phyloP scores from a whole-genome alignment of 345 rosid species.

The Populus tremula region DNA sequence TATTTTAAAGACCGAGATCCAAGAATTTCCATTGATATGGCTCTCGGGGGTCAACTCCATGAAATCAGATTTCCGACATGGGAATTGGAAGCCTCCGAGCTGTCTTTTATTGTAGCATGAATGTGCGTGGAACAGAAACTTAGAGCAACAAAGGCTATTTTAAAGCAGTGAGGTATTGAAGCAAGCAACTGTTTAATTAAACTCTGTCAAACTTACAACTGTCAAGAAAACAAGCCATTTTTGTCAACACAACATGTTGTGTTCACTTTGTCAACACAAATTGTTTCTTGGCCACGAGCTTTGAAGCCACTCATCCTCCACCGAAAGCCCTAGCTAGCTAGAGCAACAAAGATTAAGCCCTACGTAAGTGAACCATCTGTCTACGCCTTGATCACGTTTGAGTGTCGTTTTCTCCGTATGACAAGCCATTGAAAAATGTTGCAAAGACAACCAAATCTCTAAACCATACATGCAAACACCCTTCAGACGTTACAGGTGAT shows the following conservation, averaged over 20 bases:
- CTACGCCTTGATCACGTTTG: too few species aligned
- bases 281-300: background rate
- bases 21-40: constrained; percentile 16
- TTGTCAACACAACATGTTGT: background rate
- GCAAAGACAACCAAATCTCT: too few species aligned
- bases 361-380: background rate
- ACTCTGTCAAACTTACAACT: background rate
- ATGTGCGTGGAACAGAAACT: constrained; percentile 6
- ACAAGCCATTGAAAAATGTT: too few species aligned
- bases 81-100: constrained; percentile 17
- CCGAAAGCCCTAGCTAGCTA: background rate
- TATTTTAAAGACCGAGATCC: constrained; percentile 29
- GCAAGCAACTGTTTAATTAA: background rate
- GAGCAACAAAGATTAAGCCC: too few species aligned
- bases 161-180: background rate
- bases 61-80: constrained; percentile 19
- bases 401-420: too few species aligned
- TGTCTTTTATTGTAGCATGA: constrained; percentile 1
- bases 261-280: background rate
- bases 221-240: background rate
- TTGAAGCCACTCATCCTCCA: background rate
- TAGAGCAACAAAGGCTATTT: background rate
- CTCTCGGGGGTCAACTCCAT: constrained; percentile 7
- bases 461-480: too few species aligned
- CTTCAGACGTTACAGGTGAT: too few species aligned